These are phyloP conservation scores for Cercospora sp. DNA, from an alignment of 2,329 filamentous ascomycete genomes.

Conservation along the genomic window DNA sequence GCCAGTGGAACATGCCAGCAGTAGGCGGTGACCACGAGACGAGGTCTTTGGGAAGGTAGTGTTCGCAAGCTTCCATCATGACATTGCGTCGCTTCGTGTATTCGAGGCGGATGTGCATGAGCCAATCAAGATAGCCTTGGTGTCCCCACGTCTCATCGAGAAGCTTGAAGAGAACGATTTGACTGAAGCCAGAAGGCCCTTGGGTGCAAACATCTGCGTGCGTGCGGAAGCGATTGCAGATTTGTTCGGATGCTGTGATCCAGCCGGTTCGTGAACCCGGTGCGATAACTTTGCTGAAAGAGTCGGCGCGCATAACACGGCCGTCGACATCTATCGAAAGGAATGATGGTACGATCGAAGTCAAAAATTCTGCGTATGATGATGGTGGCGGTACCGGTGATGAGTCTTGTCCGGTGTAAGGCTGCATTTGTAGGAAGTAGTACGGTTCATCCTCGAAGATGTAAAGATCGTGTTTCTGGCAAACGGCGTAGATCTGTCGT, in stretches of 20 bases:
- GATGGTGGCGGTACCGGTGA: slow-evolving; percentile 57
- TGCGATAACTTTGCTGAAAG: slow-evolving; percentile 89
- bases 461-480: slow-evolving; percentile 79
- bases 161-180: slow-evolving; percentile 82
- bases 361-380: slow-evolving; percentile 71
- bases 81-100: slow-evolving; percentile 79
- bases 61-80: slow-evolving; percentile 77
- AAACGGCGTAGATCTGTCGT: slow-evolving; percentile 71
- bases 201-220: slow-evolving; percentile 84
- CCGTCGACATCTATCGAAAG: slow-evolving; percentile 80
- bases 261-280: slow-evolving; percentile 88
- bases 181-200: slow-evolving; percentile 79
- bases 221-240: slow-evolving; percentile 77
- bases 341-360: slow-evolving; percentile 73
- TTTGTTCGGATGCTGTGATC: slow-evolving; percentile 82
- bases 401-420: slow-evolving; percentile 61
- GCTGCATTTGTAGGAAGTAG: slow-evolving; percentile 88
- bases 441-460: slow-evolving; percentile 94
- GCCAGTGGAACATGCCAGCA: slow-evolving; percentile 94
- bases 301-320: slow-evolving; percentile 84
- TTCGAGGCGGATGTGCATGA: slow-evolving; percentile 75
- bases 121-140: slow-evolving; percentile 82
- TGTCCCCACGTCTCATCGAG: slow-evolving; percentile 96
- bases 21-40: slow-evolving; percentile 76
- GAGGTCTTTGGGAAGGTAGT: slow-evolving; percentile 69